phyloP scores from a whole-genome alignment of 306 rosid species.

The Rubus idaeus region DNA sequence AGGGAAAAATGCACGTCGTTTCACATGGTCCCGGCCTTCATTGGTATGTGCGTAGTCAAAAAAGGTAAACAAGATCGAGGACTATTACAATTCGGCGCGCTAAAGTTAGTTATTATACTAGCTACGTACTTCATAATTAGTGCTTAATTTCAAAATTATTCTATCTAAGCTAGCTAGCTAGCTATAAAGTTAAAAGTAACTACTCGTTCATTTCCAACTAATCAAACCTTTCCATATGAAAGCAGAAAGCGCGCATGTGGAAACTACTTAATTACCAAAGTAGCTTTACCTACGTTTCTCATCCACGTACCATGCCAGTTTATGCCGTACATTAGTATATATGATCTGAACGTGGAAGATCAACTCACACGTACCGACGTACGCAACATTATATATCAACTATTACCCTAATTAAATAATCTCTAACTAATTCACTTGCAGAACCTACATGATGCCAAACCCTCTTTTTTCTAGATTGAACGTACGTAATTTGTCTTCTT shows the following conservation, averaged over 20 bases:
- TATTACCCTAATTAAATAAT: background rate
- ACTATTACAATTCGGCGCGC: background rate
- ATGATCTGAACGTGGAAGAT: background rate
- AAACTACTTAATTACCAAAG: background rate
- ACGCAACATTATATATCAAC: background rate
- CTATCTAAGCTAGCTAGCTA: background rate
- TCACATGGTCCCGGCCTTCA: background rate
- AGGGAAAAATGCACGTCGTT: background rate
- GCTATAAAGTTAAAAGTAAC: background rate
- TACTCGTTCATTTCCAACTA: background rate
- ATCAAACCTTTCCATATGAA: background rate
- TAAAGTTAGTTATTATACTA: background rate
- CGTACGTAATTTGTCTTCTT: too few relatives aligned
- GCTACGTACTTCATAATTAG: background rate
- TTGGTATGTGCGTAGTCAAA: background rate
- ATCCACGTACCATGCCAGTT: background rate
- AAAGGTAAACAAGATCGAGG: background rate
- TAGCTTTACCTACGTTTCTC: background rate
- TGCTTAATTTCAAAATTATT: background rate
- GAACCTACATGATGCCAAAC: background rate
- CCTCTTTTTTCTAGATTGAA: background rate
- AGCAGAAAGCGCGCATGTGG: too few relatives aligned
- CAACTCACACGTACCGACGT: background rate
- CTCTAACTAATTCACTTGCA: background rate
- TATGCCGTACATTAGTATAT: background rate